Conservation (phyloP, 2,329 filamentous ascomycete genomes). For the Simplicillium sp. region DNA sequence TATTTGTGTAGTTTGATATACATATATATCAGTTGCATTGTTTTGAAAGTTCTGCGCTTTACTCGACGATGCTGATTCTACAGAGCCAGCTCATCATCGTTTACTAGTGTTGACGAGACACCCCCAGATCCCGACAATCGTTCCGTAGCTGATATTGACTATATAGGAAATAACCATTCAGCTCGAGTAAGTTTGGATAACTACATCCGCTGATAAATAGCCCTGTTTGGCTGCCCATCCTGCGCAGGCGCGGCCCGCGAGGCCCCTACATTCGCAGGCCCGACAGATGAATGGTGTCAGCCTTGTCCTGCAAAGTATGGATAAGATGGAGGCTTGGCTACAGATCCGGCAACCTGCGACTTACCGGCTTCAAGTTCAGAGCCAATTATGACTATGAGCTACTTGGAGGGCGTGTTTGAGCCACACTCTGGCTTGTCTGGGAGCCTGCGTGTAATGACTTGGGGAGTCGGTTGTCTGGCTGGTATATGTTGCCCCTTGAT, state of each 20-base stretch:
- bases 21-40: too few relatives aligned
- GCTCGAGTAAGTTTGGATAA: slow-evolving; percentile 20
- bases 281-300: slow-evolving; percentile 17
- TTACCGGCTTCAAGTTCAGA: slow-evolving; percentile 18
- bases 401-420: too few relatives aligned
- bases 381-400: too few relatives aligned
- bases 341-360: slow-evolving; percentile 15
- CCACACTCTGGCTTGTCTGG: too few relatives aligned
- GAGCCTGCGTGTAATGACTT: too few relatives aligned
- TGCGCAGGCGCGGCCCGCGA: too few relatives aligned
- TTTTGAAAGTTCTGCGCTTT: too few relatives aligned
- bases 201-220: slow-evolving; percentile 20
- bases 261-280: slow-evolving; percentile 14
- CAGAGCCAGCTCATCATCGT: slow-evolving; percentile 13
- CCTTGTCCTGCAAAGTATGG: slow-evolving; percentile 18
- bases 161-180: slow-evolving; percentile 19
- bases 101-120: slow-evolving; percentile 16
- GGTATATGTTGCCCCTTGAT: too few relatives aligned
- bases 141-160: slow-evolving; percentile 17
- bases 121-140: slow-evolving; percentile 19
- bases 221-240: slow-evolving; percentile 13
- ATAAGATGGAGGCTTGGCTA: slow-evolving; percentile 15
- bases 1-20: too few relatives aligned
- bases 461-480: too few relatives aligned
- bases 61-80: slow-evolving; percentile 7